Evolutionary conservation across 768 basidiomycete genomes (phyloP).

Genomic region (Naganishia friedmannii): DNA sequence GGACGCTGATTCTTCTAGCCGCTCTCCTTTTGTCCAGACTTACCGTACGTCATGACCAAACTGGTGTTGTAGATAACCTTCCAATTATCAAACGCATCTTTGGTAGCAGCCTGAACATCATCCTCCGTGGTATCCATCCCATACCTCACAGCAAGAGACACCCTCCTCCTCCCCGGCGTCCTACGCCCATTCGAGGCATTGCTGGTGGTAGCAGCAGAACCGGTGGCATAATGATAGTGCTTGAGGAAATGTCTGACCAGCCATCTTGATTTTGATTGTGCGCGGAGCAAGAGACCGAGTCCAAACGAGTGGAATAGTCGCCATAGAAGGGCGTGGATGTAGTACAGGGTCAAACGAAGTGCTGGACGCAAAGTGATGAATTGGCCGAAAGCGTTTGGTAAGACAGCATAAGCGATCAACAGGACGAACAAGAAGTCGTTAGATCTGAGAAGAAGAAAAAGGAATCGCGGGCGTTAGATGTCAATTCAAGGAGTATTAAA

Average conservation of each 20-base stretch:
- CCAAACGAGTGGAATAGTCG: slow-evolving; percentile 82
- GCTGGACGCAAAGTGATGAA: slow-evolving; percentile 52
- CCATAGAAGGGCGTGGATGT: slow-evolving; percentile 80
- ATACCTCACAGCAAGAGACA: background rate
- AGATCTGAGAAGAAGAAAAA: slow-evolving; percentile 58
- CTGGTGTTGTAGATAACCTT: slow-evolving; percentile 87
- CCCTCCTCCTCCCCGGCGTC: slow-evolving; percentile 1
- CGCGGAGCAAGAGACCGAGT: slow-evolving; percentile 75
- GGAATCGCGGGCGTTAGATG: background rate
- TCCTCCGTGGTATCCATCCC: slow-evolving; percentile 58
- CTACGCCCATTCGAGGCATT: background rate
- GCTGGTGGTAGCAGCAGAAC: background rate
- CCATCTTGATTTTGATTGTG: slow-evolving; percentile 81
- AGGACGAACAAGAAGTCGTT: slow-evolving; percentile 79
- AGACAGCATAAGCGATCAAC: slow-evolving; percentile 66
- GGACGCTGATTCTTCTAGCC: too few species aligned
- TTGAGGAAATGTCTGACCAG: slow-evolving; percentile 90
- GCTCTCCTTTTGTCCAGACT: too few species aligned
- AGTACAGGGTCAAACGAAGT: slow-evolving; percentile 67
- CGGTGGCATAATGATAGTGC: slow-evolving; percentile 73
- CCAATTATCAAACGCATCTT: slow-evolving; percentile 94
- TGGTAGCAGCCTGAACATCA: slow-evolving; percentile 70
- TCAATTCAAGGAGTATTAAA: background rate
- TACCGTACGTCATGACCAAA: slow-evolving; percentile 92
- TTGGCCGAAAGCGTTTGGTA: slow-evolving; percentile 46